Evolutionary conservation across 2,329 filamentous ascomycete genomes (phyloP).

Genomic region (Botrytis galanthina): DNA sequence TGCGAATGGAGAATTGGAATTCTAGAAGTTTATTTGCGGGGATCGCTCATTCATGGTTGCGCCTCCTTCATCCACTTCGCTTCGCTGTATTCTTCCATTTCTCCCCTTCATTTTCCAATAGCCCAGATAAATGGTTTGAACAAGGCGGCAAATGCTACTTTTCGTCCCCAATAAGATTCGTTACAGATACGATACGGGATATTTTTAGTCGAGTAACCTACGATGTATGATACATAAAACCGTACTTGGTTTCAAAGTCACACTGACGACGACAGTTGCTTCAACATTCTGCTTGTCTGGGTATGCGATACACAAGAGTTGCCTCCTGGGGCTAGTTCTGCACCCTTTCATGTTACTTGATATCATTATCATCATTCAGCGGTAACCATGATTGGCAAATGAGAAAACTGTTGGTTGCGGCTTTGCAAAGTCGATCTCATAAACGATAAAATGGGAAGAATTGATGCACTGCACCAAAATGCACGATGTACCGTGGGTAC

Average conservation of each 20-base stretch:
- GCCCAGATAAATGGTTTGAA: not conserved
- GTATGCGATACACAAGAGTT: constrained; percentile 8
- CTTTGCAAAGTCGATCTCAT: constrained; percentile 7
- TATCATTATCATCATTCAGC: not conserved
- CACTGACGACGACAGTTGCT: constrained; percentile 14
- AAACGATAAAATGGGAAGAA: constrained; percentile 1
- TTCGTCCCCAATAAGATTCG: not conserved
- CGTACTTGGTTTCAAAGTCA: constrained; percentile 14
- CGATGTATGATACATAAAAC: constrained; percentile 6
- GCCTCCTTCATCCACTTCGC: constrained; percentile 15
- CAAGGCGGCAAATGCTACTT: constrained; percentile 9
- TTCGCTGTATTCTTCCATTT: not conserved
- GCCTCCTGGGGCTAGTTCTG: constrained; percentile 8
- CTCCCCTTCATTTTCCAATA: constrained; percentile 2
- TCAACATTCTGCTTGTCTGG: constrained; percentile 5
- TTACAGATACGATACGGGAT: constrained; percentile 1
- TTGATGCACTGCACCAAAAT: constrained; percentile 11
- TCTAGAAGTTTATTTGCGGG: constrained; percentile 15
- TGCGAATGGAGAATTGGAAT: constrained; percentile 9
- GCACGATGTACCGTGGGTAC: constrained; percentile 12
- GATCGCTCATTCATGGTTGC: not conserved
- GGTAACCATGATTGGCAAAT: constrained; percentile 1
- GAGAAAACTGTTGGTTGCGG: constrained; percentile 4
- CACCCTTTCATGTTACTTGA: constrained; percentile 13
- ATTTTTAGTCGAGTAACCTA: constrained; percentile 5